Evolutionary conservation across 176 grass and related monocot species (phyloP), one percentile per base, ranked within the genome.

Genomic region (Ensete glaucum): DNA sequence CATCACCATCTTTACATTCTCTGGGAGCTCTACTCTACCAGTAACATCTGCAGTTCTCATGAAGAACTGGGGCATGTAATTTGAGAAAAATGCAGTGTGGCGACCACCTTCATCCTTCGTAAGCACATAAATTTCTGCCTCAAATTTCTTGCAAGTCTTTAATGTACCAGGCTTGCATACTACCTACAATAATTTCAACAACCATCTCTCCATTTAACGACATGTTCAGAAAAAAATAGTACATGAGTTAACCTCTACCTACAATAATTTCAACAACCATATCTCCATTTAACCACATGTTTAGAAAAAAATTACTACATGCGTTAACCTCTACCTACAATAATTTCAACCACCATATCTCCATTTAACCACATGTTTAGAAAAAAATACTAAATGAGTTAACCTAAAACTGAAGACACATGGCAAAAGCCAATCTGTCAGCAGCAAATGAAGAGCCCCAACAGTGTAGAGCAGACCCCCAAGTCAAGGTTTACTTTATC

Each of bases 21-120:
- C 81, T 71, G 85, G 84, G 54, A 99, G 77, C 77, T 89, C 84
- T 22, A 99, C 79, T 60, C 86, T 99, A 26, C 95, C 95, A 20
- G 90, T 94, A 78, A 99, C 23, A 81, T 99, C 95, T 58, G 90
- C 95, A 82, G 95, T 99, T 14, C 95, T 88, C 78, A 94, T 84
- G 90, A 89, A 94, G 88, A 99, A 99, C 73, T 99, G 95, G 48
- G 95, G 95, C 0, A 85, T 91, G 84, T 99, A 99, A 64, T 99
- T 94, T 27, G 88, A 86, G 26, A 89, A 59, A 76, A 99, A 99
- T 11, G 82, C 75, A 67, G 95, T 99, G 78, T 94, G 90, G 64
- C 95, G 86, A 57, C 95, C 95, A 81, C 95, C 90, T 82, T 99
- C 95, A 81, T 99, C 95, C 80, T 94, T 99, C 25, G 90, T 99